phyloP scores from a whole-genome alignment of 345 rosid species.

The Citrus maxima region DNA sequence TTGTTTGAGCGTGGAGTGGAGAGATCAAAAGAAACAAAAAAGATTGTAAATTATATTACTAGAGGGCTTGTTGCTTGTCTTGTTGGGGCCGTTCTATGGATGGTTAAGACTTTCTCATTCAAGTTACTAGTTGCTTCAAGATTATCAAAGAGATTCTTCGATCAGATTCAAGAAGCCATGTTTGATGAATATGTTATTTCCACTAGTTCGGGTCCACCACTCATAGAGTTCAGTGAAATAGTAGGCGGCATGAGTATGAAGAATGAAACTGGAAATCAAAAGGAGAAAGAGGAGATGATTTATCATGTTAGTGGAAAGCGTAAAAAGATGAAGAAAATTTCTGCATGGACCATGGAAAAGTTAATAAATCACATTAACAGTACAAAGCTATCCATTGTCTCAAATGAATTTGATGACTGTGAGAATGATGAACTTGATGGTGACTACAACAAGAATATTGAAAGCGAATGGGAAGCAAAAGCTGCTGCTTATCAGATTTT shows the following conservation, averaged over 20 bases:
- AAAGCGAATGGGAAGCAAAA: slow-evolving; percentile 62
- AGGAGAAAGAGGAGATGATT: slow-evolving; percentile 47
- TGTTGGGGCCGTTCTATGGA: slow-evolving; percentile 45
- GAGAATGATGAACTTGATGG: background rate
- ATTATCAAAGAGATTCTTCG: slow-evolving; percentile 59
- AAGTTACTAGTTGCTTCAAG: slow-evolving; percentile 46
- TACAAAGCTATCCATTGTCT: slow-evolving; percentile 37
- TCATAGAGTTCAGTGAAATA: slow-evolving; percentile 41
- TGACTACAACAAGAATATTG: slow-evolving; percentile 33
- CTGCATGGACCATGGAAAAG: slow-evolving; percentile 79
- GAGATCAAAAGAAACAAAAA: slow-evolving; percentile 29
- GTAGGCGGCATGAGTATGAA: slow-evolving; percentile 33
- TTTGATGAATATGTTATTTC: slow-evolving; percentile 53
- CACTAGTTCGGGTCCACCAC: slow-evolving; percentile 51
- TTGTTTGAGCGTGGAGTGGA: slow-evolving; percentile 22
- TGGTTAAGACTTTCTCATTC: slow-evolving; percentile 43
- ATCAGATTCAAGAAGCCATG: slow-evolving; percentile 60
- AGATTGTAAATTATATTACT: slow-evolving; percentile 37
- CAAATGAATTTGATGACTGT: slow-evolving; percentile 40
- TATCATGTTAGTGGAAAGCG: slow-evolving; percentile 44
- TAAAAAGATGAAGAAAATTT: slow-evolving; percentile 53
- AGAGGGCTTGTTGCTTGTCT: slow-evolving; percentile 43
- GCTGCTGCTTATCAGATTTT: slow-evolving; percentile 60
- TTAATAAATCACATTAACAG: slow-evolving; percentile 44
- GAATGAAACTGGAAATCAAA: slow-evolving; percentile 11